phyloP scores from a whole-genome alignment of 2,329 filamentous ascomycete species.

The Delphinella strobiligena region DNA sequence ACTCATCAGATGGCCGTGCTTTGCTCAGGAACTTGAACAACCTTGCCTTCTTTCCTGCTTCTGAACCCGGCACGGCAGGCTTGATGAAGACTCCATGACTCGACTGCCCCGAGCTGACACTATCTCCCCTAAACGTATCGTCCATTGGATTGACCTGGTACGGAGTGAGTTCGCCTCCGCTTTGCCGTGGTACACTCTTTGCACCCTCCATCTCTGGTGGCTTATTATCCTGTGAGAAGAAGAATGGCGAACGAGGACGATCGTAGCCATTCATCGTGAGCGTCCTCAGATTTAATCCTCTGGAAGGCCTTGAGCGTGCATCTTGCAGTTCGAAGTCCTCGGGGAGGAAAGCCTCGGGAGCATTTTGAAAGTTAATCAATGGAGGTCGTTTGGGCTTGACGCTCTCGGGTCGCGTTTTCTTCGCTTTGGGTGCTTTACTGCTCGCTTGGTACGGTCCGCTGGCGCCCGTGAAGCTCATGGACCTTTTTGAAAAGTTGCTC shows the following conservation, averaged over 20 bases:
- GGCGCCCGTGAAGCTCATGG: constrained; percentile 43
- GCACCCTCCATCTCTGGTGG: constrained; percentile 6
- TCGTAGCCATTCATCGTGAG: constrained; percentile 9
- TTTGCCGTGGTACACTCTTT: constrained; percentile 3
- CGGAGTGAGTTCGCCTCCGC: background rate
- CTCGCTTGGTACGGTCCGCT: constrained; percentile 10
- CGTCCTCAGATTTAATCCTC: constrained; percentile 7
- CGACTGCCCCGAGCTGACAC: background rate
- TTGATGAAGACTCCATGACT: too few relatives aligned
- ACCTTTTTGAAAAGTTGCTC: constrained; percentile 62
- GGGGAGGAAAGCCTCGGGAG: constrained; percentile 35
- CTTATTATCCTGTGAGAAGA: constrained; percentile 8
- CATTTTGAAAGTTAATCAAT: constrained; percentile 34
- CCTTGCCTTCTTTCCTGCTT: constrained; percentile 1
- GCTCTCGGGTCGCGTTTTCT: constrained; percentile 1
- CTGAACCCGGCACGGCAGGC: too few relatives aligned
- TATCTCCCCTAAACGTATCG: background rate
- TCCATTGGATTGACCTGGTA: background rate
- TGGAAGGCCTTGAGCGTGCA: constrained; percentile 6
- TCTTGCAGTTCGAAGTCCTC: constrained; percentile 33
- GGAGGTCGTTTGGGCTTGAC: constrained; percentile 11
- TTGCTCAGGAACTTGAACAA: constrained; percentile 2
- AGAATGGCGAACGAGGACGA: constrained; percentile 10
- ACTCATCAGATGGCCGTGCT: background rate
- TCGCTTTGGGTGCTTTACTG: constrained; percentile 3